Evolutionary conservation across 257 asterid species (phyloP).

Genomic region (Gentiana straminea): DNA sequence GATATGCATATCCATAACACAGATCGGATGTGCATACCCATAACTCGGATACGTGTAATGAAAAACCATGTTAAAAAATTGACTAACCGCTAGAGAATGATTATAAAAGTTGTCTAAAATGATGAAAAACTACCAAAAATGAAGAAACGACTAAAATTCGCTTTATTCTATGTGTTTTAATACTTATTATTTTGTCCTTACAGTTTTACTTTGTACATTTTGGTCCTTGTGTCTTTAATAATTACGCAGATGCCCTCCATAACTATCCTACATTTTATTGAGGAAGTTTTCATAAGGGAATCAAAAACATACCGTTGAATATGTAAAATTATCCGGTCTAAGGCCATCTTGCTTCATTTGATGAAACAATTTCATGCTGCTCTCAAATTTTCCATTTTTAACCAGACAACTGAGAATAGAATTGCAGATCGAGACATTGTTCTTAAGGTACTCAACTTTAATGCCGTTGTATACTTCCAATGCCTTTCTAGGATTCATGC

Average conservation of each 20-base stretch:
- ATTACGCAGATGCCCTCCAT: no score
- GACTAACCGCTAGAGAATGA: no score
- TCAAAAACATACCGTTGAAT: conserved; percentile 56
- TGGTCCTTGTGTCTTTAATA: no score
- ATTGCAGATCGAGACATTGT: conserved; percentile 76
- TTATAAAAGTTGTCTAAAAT: neutral
- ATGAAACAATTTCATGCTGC: conserved; percentile 64
- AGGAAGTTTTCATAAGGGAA: no score
- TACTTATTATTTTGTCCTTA: no score
- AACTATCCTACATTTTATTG: no score
- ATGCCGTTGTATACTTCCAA: conserved; percentile 64
- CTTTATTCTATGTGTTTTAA: conserved; percentile 1
- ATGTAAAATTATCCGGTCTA: conserved; percentile 80
- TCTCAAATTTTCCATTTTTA: conserved; percentile 59
- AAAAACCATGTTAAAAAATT: no score
- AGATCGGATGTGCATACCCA: no score
- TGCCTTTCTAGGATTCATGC: conserved; percentile 51
- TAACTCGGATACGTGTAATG: no score
- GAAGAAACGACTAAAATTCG: conserved; percentile 15
- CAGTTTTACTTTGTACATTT: no score
- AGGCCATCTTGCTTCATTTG: conserved; percentile 87
- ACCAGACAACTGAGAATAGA: conserved; percentile 66
- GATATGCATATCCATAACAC: no score
- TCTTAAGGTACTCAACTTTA: conserved; percentile 44
- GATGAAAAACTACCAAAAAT: conserved; percentile 1